Evolutionary conservation across 306 rosid genomes (phyloP), one percentile per base, ranked within the genome.

Genomic region (Leucaena leucocephala): DNA sequence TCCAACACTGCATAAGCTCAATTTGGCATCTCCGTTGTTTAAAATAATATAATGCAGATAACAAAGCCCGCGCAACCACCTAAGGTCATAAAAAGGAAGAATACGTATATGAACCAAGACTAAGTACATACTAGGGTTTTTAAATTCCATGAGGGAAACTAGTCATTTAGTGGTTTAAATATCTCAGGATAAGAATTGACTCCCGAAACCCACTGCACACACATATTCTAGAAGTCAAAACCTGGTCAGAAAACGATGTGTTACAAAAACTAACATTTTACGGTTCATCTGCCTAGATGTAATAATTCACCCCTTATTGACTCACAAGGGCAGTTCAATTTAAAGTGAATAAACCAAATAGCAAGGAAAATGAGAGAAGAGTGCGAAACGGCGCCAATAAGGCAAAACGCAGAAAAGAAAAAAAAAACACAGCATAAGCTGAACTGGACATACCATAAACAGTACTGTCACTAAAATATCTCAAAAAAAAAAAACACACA

Each of bases 61-160:
- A 71, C 22, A 22, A 19, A 43, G 34, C 62, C 40, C 10, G 46
- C n/a, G 59, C 65, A 48, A 67, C 71, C 50, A 58, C 36, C 16
- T 62, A 78, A 78, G 72, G 35, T 70, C 72, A 73, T 48, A 81
- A 15, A 15, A 80, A 55, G 8, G 54, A 54, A 66, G 15, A 71
- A 79, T 21, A 45, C 58, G 3, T 11, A 57, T 7, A 63, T n/a
- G 71, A 67, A 59, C 43, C 55, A 64, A 54, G 52, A 77, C 59
- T 50, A 54, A 54, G 46, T 82, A 80, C 16, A 76, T 34, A 45
- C 75, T 87, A 87, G 91, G 91, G 89, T 84, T 87, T 87, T 55
- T 10, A 44, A 13, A 76, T 34, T 65, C 49, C 73, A 17, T 45
- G 33, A 39, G 33, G 72, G 27, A 78, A 39, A 48, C 76, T 9